Evolutionary conservation across 1,284 basidiomycete genomes (phyloP), one percentile per base, ranked within the genome.

Genomic region (Pseudozyma tsukubaensis): DNA sequence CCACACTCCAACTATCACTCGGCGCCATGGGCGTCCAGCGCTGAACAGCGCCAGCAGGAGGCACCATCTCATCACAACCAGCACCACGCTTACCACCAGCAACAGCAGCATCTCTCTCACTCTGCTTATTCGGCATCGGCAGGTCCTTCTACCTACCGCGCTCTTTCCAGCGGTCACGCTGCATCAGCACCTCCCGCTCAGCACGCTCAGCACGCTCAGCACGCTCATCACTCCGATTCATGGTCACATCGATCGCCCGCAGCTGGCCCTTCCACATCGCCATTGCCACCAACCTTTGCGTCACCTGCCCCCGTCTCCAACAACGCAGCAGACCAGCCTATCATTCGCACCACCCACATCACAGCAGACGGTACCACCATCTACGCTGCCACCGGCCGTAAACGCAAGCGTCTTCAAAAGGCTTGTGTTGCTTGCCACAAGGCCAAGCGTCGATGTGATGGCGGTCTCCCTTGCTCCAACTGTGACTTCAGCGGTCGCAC

Each of bases 381-480:
- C 53, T 74, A 72, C 47, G 72, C 71, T 7, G 78, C 78, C 37
- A 77, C 77, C 16, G 78, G 78, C 18, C 71, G 77, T 51, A 80
- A 80, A 77, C 71, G 79, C 50, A 80, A 80, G 66, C 77, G 79
- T 62, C 71, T 80, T 12, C 79, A 80, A 72, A 72, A 78, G 66
- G 79, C 79, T 4, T 80, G 79, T 43, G 77, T 79, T n/a, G 72
- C 77, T 44, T 80, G 79, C 64, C 79, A 80, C 68, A 76, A 87
- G 80, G 87, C 87, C 72, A 87, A 87, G 78, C 80, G 87, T 50
- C 81, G 87, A 13, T 87, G 87, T 58, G 87, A 87, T 68, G 87
- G 87, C 18, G 87, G 87, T 50, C 85, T 86, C 0, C 87, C 87
- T 1, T 87, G 87, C 72, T 86, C 85, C 50, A 87, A 87, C 76